These are phyloP conservation scores for Apiospora phragmitis DNA, from an alignment of 2,329 filamentous ascomycete species.

Conservation along the genomic window DNA sequence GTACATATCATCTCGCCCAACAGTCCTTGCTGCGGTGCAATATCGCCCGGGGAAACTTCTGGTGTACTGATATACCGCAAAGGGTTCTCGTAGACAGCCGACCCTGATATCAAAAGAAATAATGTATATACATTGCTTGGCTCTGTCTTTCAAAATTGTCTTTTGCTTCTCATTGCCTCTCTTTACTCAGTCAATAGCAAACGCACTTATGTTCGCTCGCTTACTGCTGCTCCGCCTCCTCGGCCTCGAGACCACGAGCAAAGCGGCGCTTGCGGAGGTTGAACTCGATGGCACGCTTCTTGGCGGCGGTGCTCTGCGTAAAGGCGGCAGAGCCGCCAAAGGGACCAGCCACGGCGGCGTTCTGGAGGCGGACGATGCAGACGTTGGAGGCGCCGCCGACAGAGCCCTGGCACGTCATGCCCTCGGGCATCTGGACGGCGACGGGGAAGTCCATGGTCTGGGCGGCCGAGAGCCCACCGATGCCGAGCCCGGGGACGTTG, in stretches of 20 bases:
- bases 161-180: neutral
- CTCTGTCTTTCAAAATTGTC: neutral
- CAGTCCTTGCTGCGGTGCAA: neutral
- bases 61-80: too few relatives aligned
- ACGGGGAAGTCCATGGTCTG: constrained; percentile 62
- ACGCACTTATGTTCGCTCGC: too few relatives aligned
- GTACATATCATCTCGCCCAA: neutral
- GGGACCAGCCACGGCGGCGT: constrained; percentile 59
- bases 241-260: constrained; percentile 14
- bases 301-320: constrained; percentile 54
- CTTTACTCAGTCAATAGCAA: neutral
- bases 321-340: constrained; percentile 66
- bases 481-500: constrained; percentile 56
- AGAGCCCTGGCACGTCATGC: constrained; percentile 62
- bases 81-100: too few relatives aligned
- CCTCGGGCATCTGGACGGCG: constrained; percentile 61
- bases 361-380: constrained; percentile 63
- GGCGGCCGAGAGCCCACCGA: constrained; percentile 57
- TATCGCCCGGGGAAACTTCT: neutral
- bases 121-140: neutral
- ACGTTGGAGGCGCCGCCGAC: constrained; percentile 60
- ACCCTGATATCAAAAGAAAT: neutral
- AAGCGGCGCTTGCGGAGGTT: constrained; percentile 29
- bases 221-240: neutral
- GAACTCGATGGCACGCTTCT: constrained; percentile 62